Base-by-base conservation (phyloP, 768 basidiomycete genomes). In the Tremella yokohamensis region DNA sequence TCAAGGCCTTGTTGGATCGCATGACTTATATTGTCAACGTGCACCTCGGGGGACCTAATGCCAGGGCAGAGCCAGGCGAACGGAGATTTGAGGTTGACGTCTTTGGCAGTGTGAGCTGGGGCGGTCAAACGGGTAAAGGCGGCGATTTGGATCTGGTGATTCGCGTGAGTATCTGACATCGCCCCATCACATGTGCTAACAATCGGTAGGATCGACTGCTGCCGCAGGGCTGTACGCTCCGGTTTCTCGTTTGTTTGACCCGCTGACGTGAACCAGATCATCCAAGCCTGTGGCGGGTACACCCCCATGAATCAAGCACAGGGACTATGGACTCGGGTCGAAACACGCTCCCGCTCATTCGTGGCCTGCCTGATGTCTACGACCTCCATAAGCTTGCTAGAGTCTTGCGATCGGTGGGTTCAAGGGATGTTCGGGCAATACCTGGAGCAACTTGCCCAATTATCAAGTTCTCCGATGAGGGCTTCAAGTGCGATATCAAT, bases 91-190 rank as follows among this genome's bases (percentile, higher is more conserved):
- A 60, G n/a, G 68, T 76, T 8, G 75, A 76, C 40, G 67, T 72
- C 15, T 76, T 74, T 61, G 75, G 75, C 20, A 74, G 73, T 61
- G 70, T 73, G 18, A 71, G 69, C 51, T 76, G 75, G 75, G 70
- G 70, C 22, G 75, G 75, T 20, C 64, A 74, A 54, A 71, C 70
- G n/a, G 72, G 73, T 6, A 52, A 58, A 44, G 58, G 60, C 18
- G 75, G 70, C 2, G 75, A 76, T 65, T 42, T 76, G 19, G 75
- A 76, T 62, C 34, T 76, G 54, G 68, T 74, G 13, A 60, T 74
- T 16, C 25, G 68, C 48, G 71, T 68, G 53, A 60, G 63, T 53
- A 8, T 9, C 19, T 12, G 19, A 1, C 22, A 18, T 6, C 42
- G 8, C 15, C 8, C 15, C 42, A 6, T 6, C 6, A n/a, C 15